These are phyloP conservation scores for Tolypocladium capitatum DNA, from an alignment of 2,329 filamentous ascomycete genomes.

Conservation along the genomic window DNA sequence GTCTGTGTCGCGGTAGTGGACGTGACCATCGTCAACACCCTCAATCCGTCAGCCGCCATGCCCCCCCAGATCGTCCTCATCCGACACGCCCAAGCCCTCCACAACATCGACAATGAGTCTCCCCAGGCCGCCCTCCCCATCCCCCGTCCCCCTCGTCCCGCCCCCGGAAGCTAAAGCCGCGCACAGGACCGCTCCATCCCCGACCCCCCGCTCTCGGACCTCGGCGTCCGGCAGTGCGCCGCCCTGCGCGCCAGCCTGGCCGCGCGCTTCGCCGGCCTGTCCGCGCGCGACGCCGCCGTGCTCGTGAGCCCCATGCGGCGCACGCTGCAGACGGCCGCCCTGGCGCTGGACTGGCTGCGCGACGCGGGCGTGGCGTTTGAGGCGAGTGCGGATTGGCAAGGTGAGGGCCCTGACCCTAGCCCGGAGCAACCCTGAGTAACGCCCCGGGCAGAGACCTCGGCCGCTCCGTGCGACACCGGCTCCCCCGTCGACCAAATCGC, in stretches of 20 bases:
- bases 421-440: neutral
- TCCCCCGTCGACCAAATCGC: conserved; percentile 28
- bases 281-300: conserved; percentile 31
- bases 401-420: conserved; percentile 21
- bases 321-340: conserved; percentile 49
- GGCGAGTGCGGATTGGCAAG: conserved; percentile 52
- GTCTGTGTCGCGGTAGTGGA: too few species aligned
- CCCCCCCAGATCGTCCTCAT: conserved; percentile 60
- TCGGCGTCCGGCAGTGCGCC: conserved; percentile 35
- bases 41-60: too few species aligned
- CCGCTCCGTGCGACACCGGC: conserved; percentile 49
- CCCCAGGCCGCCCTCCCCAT: neutral
- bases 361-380: conserved; percentile 38
- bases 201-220: conserved; percentile 37
- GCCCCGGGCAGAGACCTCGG: conserved; percentile 32
- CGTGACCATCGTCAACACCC: too few species aligned
- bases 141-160: too few species aligned
- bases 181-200: conserved; percentile 32
- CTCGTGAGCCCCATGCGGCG: conserved; percentile 52
- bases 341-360: conserved; percentile 45
- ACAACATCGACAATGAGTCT: conserved; percentile 39
- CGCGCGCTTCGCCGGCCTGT: conserved; percentile 18
- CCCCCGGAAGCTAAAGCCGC: conserved; percentile 5
- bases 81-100: conserved; percentile 68
- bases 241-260: conserved; percentile 28